Conservation (phyloP, 2,329 filamentous ascomycete species). For the Colletotrichum godetiae region DNA sequence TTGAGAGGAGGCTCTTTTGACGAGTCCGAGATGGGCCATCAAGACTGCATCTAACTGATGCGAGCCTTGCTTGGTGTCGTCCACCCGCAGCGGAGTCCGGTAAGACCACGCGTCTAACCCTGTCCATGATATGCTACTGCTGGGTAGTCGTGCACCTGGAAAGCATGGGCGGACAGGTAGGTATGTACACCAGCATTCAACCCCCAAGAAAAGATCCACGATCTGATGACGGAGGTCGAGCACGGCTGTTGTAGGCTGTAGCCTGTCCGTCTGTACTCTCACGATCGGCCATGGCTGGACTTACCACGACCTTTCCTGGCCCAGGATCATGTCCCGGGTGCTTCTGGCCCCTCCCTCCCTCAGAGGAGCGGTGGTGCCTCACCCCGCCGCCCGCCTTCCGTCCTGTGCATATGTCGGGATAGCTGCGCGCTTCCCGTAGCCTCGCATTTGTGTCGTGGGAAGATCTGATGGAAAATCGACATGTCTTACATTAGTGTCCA, state of each 20-base stretch:
- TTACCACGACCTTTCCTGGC: not conserved
- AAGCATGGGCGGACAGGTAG: not conserved
- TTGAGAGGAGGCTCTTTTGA: slow-evolving; percentile 4
- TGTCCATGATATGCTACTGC: not conserved
- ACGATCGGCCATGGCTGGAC: not conserved
- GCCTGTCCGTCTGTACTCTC: not conserved
- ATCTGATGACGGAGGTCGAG: not conserved
- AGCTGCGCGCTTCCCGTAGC: slow-evolving; percentile 33
- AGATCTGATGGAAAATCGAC: slow-evolving; percentile 32
- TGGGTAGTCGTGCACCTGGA: not conserved
- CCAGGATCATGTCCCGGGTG: not conserved
- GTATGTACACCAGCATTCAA: not conserved
- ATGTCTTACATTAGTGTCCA: slow-evolving; percentile 31
- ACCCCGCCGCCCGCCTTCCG: slow-evolving; percentile 24
- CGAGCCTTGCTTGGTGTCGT: not conserved
- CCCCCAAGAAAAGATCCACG: not conserved
- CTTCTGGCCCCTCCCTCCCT: not conserved
- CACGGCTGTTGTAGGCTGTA: not conserved
- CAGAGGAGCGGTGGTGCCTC: not conserved
- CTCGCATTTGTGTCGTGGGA: slow-evolving; percentile 27
- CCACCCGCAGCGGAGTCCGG: not conserved
- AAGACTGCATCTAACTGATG: not conserved
- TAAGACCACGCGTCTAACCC: not conserved
- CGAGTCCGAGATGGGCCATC: not conserved
- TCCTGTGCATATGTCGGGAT: slow-evolving; percentile 33